phyloP scores from a whole-genome alignment of 192 early-diverging fungal genomes.

The Glomus cerebriforme region DNA sequence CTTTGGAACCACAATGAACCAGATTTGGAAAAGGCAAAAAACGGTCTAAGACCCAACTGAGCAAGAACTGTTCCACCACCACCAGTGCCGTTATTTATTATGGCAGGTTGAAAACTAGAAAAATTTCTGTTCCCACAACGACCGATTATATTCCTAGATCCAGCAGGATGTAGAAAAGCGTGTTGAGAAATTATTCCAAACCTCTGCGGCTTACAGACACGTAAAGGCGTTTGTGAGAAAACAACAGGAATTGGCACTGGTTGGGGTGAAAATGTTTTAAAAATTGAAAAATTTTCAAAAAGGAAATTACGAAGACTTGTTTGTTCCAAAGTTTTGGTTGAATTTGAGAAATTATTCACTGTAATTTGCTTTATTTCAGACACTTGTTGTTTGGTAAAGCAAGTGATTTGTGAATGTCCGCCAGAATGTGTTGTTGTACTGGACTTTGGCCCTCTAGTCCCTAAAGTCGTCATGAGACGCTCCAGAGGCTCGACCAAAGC shows the following conservation, averaged over 20 bases:
- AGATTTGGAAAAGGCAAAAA: background rate
- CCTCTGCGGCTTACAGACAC: background rate
- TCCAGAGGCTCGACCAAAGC: constrained; percentile 8
- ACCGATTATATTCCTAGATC: constrained; percentile 1
- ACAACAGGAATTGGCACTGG: background rate
- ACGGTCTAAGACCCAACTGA: background rate
- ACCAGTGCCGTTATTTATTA: background rate
- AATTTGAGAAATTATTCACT: background rate
- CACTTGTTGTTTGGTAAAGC: background rate
- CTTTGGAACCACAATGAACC: background rate
- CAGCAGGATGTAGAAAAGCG: background rate
- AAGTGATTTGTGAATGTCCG: background rate
- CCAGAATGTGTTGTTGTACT: background rate
- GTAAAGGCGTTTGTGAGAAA: background rate
- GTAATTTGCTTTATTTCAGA: background rate
- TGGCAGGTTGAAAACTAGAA: background rate
- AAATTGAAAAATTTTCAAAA: background rate
- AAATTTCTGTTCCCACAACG: background rate
- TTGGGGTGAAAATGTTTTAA: background rate
- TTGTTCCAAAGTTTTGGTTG: background rate
- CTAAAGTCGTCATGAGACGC: constrained; percentile 1
- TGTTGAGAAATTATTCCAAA: background rate
- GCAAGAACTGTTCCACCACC: background rate
- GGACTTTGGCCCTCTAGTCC: constrained; percentile 3
- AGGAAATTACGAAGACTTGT: background rate